Evolutionary conservation across 345 rosid species (phyloP).

Genomic region (Gossypium raimondii): DNA sequence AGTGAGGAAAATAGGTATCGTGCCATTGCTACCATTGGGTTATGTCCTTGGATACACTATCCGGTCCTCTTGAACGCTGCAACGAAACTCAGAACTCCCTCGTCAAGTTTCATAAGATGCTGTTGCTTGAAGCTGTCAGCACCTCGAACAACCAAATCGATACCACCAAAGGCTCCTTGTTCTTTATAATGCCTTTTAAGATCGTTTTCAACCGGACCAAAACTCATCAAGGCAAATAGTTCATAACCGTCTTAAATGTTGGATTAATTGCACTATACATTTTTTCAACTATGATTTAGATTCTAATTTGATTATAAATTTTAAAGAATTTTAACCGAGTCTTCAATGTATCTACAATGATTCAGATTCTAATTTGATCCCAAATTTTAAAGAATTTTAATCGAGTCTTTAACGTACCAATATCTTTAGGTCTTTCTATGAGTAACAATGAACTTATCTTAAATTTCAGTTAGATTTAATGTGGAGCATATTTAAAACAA

Average conservation of each 20-base stretch:
- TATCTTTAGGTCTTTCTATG: no score
- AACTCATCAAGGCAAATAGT: neutral
- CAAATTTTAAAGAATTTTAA: no score
- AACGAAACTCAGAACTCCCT: neutral
- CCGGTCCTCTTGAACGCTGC: neutral
- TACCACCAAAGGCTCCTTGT: neutral
- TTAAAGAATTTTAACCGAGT: no score
- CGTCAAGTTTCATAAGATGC: neutral
- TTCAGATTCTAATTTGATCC: no score
- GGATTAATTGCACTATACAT: no score
- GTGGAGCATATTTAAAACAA: no score
- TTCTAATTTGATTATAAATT: no score
- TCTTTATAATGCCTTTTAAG: neutral
- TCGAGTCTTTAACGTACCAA: no score
- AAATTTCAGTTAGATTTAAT: no score
- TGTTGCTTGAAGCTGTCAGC: neutral
- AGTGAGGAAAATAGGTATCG: conserved; percentile 45
- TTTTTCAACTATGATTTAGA: no score
- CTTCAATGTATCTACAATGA: no score
- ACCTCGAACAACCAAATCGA: neutral
- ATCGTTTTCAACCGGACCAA: neutral
- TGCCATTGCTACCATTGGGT: neutral
- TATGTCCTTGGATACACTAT: neutral
- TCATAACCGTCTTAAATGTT: neutral
- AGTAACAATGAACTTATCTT: no score